Percentiles rank a stretch among this genome's conserved stretches.
These are phyloP conservation scores for Rosa lucieae DNA, from an alignment of 306 rosid genomes.

Conservation along the genomic window DNA sequence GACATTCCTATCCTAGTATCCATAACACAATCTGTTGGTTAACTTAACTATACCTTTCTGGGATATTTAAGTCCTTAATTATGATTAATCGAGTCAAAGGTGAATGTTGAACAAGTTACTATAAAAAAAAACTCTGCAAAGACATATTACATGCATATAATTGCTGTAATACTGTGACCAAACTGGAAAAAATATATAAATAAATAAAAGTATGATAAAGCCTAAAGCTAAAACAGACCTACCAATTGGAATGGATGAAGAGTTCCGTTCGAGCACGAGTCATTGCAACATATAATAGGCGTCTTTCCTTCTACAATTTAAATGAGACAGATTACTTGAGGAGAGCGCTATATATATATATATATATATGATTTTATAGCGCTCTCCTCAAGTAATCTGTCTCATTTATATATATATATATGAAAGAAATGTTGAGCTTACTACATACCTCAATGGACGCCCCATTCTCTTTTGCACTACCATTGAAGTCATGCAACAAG, in stretches of 20 bases:
- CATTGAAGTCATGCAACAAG: constrained; percentile 68
- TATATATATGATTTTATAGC: too few relatives aligned
- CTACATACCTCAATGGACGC: constrained; percentile 66
- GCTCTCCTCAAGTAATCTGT: too few relatives aligned
- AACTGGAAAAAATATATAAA: neutral
- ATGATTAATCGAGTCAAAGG: too few relatives aligned
- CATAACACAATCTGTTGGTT: too few relatives aligned
- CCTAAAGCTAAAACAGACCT: constrained; percentile 49
- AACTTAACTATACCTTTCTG: too few relatives aligned
- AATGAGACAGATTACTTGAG: constrained; percentile 19
- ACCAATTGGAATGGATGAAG: constrained; percentile 78
- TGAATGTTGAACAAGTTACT: too few relatives aligned
- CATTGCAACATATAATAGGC: constrained; percentile 92
- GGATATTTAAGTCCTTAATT: too few relatives aligned
- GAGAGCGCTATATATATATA: constrained; percentile 17
- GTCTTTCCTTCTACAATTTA: constrained; percentile 76
- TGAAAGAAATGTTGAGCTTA: constrained; percentile 7
- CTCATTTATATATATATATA: too few relatives aligned
- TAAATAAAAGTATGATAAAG: neutral
- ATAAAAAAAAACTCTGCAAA: too few relatives aligned
- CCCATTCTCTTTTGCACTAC: constrained; percentile 58
- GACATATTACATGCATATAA: too few relatives aligned
- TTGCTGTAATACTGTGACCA: too few relatives aligned
- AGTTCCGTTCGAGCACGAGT: constrained; percentile 90
- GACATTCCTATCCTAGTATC: too few relatives aligned